A percentile compares a stretch with the other conserved stretches of the same genome.
phyloP scores from a whole-genome alignment of 805 yeast species.

The Ogataea paraovalis region DNA sequence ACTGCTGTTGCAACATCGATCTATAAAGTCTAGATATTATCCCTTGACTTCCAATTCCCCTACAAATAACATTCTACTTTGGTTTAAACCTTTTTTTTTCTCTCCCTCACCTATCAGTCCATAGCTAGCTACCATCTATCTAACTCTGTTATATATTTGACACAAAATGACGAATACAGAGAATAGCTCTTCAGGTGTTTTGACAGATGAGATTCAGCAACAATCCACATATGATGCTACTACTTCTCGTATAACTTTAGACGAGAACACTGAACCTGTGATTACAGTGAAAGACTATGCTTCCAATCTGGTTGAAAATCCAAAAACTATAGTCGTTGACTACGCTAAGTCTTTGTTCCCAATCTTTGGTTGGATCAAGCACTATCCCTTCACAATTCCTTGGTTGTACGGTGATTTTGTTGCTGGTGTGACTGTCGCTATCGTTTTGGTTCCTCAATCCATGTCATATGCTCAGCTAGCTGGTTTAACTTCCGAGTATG shows the following conservation, averaged over 20 bases:
- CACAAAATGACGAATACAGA: not conserved
- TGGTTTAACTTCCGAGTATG: slow-evolving; percentile 74
- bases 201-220: not conserved
- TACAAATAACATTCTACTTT: no score
- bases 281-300: slow-evolving; percentile 27
- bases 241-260: not conserved
- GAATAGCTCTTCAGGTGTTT: not conserved
- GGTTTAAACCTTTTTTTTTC: no score
- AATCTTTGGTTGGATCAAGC: slow-evolving; percentile 75
- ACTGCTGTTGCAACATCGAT: not conserved
- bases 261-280: slow-evolving; percentile 23
- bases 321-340: slow-evolving; percentile 34
- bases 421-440: slow-evolving; percentile 92
- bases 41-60: not conserved
- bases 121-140: no score
- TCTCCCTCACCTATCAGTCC: no score
- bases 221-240: not conserved
- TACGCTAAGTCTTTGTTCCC: slow-evolving; percentile 74
- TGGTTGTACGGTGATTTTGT: slow-evolving; percentile 83
- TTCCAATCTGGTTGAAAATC: slow-evolving; percentile 31
- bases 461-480: slow-evolving; percentile 95
- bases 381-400: slow-evolving; percentile 56
- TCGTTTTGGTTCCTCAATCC: slow-evolving; percentile 89
- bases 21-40: not conserved
- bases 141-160: not conserved